Conservation (phyloP, 176 grass and related monocot species). For the Avena insularis region DNA sequence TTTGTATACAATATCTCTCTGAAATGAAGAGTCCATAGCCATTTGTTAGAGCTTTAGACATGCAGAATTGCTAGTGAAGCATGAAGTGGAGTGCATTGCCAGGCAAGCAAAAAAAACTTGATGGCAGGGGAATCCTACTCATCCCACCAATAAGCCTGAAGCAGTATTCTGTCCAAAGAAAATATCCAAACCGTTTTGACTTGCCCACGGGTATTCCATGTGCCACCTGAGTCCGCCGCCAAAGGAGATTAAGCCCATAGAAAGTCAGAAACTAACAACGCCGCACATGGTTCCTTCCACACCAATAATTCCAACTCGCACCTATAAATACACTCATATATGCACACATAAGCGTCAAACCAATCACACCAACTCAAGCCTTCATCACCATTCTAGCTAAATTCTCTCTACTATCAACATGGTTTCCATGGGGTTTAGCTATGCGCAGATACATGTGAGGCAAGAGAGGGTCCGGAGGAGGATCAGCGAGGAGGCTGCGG, state of each 20-base stretch:
- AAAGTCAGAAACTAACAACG: slow-evolving; percentile 12
- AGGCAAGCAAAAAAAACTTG: neutral
- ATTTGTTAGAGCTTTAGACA: neutral
- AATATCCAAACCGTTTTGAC: neutral
- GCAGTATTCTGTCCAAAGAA: neutral
- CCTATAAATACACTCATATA: slow-evolving; percentile 38
- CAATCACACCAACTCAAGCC: neutral
- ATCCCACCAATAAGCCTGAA: neutral
- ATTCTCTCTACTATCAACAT: neutral
- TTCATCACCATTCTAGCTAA: neutral
- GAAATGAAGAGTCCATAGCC: neutral
- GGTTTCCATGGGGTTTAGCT: slow-evolving; percentile 46
- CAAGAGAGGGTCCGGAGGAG: slow-evolving; percentile 36
- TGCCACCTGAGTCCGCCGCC: slow-evolving; percentile 19
- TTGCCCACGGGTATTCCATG: slow-evolving; percentile 12
- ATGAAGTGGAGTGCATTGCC: neutral
- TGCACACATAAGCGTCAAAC: neutral
- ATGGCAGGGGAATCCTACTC: neutral
- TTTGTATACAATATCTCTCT: neutral
- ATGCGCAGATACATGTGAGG: slow-evolving; percentile 43
- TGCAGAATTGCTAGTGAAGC: neutral
- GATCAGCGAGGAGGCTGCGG: neutral
- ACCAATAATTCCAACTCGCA: slow-evolving; percentile 9
- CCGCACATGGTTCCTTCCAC: neutral
- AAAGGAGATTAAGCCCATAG: slow-evolving; percentile 28